Conservation (phyloP, 202 grass and related monocot genomes). For the Panicum hallii region DNA sequence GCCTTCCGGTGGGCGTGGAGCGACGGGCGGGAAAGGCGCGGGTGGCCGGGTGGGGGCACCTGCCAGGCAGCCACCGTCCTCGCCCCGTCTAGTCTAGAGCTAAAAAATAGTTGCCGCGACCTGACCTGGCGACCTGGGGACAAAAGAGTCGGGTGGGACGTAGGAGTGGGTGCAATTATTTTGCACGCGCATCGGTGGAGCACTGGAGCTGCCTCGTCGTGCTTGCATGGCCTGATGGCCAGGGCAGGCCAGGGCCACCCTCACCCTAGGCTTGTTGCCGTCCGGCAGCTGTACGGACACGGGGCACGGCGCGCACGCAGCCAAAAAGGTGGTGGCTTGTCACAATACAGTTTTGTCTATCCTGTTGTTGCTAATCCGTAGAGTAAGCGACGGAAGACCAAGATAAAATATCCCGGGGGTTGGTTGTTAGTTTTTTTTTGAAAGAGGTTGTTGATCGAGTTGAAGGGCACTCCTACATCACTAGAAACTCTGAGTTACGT, state of each 20-base stretch:
- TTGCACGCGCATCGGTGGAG: neutral
- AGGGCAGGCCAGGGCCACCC: too few species aligned
- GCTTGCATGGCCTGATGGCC: neutral
- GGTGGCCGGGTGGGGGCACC: neutral
- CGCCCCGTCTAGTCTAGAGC: neutral
- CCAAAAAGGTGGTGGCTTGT: neutral
- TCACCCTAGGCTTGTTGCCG: neutral
- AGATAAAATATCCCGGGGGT: too few species aligned
- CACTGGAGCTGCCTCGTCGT: neutral
- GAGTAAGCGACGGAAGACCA: too few species aligned
- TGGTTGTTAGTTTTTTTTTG: too few species aligned
- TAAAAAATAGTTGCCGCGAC: neutral
- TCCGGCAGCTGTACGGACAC: conserved; percentile 15
- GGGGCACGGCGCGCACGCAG: neutral
- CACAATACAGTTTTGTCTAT: neutral
- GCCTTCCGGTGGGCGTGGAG: neutral
- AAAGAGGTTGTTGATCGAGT: too few species aligned
- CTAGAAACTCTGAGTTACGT: too few species aligned
- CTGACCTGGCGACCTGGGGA: neutral
- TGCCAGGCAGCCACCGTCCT: neutral
- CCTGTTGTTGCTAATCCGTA: too few species aligned
- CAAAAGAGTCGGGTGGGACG: neutral
- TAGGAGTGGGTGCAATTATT: neutral
- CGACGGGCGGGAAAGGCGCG: neutral
- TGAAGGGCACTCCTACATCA: too few species aligned